Percentiles rank a stretch among this genome's conserved stretches.
These are phyloP conservation scores for Geosiphon pyriformis DNA, from an alignment of 192 early-diverging fungal genomes.

Conservation along the genomic window DNA sequence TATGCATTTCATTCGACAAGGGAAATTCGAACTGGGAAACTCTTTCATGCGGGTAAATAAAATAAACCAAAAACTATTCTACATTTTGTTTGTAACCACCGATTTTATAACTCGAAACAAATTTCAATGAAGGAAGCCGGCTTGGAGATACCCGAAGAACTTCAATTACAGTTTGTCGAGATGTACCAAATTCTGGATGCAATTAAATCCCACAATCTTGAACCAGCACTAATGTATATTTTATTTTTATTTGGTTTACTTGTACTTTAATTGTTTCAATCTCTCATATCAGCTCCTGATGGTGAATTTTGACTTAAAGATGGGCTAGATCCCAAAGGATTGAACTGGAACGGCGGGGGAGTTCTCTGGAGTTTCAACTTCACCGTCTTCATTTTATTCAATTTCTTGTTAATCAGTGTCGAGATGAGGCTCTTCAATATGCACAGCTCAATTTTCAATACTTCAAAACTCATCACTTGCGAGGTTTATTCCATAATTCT, in stretches of 20 bases:
- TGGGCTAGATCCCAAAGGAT: constrained; percentile 67
- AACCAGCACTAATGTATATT: constrained; percentile 51
- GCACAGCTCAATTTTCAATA: constrained; percentile 62
- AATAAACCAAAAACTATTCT: too few species aligned
- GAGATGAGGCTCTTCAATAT: constrained; percentile 66
- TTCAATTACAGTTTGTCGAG: constrained; percentile 65
- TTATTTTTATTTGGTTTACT: background rate
- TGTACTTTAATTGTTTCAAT: background rate
- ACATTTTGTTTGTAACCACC: too few species aligned
- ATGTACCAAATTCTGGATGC: constrained; percentile 75
- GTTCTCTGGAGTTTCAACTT: constrained; percentile 83
- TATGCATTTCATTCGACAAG: constrained; percentile 80
- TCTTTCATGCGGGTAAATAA: constrained; percentile 45
- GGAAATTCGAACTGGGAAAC: constrained; percentile 76
- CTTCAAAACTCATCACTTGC: constrained; percentile 57
- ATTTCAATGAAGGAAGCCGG: constrained; percentile 32
- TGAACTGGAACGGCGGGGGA: constrained; percentile 49
- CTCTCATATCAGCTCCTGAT: too few species aligned
- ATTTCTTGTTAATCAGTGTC: constrained; percentile 45
- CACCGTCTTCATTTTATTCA: constrained; percentile 75
- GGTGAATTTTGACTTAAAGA: too few species aligned
- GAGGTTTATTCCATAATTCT: constrained; percentile 43
- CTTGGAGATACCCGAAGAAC: constrained; percentile 37
- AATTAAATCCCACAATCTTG: constrained; percentile 55
- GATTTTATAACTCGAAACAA: too few species aligned